phyloP scores from a whole-genome alignment of 176 grass and related monocot genomes.

The Bonia amplexicaulis region DNA sequence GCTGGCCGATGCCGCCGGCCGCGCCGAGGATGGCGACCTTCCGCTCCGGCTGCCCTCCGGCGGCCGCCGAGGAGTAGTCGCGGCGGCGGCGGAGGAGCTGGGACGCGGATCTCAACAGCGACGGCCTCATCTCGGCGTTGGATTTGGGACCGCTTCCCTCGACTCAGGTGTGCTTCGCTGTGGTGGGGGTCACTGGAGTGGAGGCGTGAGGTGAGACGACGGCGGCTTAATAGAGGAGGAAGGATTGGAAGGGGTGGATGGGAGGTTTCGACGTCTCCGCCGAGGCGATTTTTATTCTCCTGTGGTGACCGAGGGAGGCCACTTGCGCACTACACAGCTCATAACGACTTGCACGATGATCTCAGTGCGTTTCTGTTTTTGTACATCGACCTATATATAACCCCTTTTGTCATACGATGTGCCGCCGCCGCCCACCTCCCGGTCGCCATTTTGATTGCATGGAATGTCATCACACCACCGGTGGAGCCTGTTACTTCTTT shows the following conservation, averaged over 20 bases:
- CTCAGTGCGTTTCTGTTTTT: too few relatives aligned
- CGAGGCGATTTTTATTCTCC: neutral
- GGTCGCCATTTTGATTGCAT: too few relatives aligned
- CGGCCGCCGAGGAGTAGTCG: constrained; percentile 1
- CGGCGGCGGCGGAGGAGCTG: constrained; percentile 34
- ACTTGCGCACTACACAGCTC: neutral
- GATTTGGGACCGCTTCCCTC: neutral
- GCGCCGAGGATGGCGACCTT: constrained; percentile 74
- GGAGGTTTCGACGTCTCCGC: constrained; percentile 2
- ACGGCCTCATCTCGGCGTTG: constrained; percentile 32
- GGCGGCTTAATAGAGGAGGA: neutral
- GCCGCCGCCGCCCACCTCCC: too few relatives aligned
- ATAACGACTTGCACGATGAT: neutral
- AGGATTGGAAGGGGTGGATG: constrained; percentile 8
- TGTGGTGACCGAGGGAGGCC: neutral
- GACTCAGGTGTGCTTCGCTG: neutral
- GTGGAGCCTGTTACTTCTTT: too few relatives aligned
- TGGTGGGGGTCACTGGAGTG: neutral
- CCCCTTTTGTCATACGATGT: too few relatives aligned
- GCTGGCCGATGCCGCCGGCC: constrained; percentile 70
- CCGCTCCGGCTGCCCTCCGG: constrained; percentile 11
- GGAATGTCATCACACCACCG: too few relatives aligned
- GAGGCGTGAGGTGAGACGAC: neutral
- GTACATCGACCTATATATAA: too few relatives aligned
- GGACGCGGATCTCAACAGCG: constrained; percentile 37